Percentiles rank a stretch among this genome's conserved stretches.
Evolutionary conservation across 805 yeast species (phyloP).

Genomic region (Ogataea pilisensis): DNA sequence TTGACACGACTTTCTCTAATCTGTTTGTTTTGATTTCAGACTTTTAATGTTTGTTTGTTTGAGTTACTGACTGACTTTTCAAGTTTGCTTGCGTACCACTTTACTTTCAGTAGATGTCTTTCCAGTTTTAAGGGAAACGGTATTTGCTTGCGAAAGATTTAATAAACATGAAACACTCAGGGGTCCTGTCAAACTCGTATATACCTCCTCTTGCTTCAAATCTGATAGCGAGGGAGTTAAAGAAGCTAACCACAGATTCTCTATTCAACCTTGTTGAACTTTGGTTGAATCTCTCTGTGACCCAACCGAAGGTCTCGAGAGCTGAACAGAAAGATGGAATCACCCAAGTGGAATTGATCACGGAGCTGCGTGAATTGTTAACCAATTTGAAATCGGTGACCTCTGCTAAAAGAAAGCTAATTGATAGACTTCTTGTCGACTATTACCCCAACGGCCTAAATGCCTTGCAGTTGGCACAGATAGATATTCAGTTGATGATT

Average conservation of each 20-base stretch:
- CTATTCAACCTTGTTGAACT: slow-evolving; percentile 28
- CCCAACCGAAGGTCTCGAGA: slow-evolving; percentile 25
- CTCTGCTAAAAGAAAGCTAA: slow-evolving; percentile 28
- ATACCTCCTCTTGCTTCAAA: slow-evolving; percentile 27
- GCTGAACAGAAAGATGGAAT: slow-evolving; percentile 18
- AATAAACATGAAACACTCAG: slow-evolving; percentile 17
- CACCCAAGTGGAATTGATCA: slow-evolving; percentile 14
- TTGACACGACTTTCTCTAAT: no score
- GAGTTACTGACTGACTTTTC: no score
- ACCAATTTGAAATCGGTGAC: slow-evolving; percentile 9
- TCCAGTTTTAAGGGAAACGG: no score
- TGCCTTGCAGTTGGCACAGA: slow-evolving; percentile 62
- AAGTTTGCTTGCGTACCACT: no score
- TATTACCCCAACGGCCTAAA: slow-evolving; percentile 58
- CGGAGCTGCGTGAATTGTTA: slow-evolving; percentile 13
- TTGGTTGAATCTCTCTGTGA: slow-evolving; percentile 30
- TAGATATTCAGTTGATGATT: slow-evolving; percentile 62
- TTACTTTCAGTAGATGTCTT: no score
- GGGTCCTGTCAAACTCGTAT: slow-evolving; percentile 32
- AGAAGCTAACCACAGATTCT: slow-evolving; percentile 26
- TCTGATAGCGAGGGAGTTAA: slow-evolving; percentile 22
- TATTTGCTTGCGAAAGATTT: no score
- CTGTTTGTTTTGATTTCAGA: no score
- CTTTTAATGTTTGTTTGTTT: no score
- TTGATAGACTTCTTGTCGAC: slow-evolving; percentile 44